phyloP scores from a whole-genome alignment of 331 rosid genomes.

The Quercus lobata region DNA sequence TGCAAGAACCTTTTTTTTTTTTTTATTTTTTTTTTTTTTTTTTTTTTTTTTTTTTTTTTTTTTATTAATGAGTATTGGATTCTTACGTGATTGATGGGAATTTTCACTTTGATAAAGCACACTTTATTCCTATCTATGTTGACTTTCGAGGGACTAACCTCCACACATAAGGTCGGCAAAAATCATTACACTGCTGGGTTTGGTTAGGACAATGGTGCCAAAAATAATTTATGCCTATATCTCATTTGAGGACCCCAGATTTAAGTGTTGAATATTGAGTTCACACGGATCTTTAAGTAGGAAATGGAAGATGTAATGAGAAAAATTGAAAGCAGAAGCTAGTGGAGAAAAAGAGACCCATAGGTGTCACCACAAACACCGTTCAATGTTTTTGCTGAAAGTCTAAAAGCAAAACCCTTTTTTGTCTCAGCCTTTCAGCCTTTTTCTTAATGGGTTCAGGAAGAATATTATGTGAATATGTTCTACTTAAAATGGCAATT shows the following conservation, averaged over 20 bases:
- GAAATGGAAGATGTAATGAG: background rate
- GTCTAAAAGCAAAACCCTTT: background rate
- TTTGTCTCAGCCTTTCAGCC: background rate
- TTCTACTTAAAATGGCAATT: too few species aligned
- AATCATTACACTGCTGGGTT: slow-evolving; percentile 12
- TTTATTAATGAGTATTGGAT: slow-evolving; percentile 45
- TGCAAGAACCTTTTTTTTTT: too few species aligned
- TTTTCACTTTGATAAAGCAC: slow-evolving; percentile 20
- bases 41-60: too few species aligned
- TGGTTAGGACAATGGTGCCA: background rate
- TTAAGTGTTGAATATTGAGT: background rate
- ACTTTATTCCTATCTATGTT: slow-evolving; percentile 20
- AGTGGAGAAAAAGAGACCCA: background rate
- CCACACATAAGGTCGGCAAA: slow-evolving; percentile 39
- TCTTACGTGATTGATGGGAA: slow-evolving; percentile 33
- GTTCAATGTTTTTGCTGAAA: background rate
- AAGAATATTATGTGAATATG: background rate
- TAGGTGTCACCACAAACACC: slow-evolving; percentile 2
- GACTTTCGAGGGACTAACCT: slow-evolving; percentile 27
- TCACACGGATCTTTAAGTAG: background rate
- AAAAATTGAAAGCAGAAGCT: background rate
- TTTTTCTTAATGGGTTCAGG: background rate
- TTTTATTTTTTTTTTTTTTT: too few species aligned
- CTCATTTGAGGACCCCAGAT: slow-evolving; percentile 1
- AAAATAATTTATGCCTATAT: background rate